Evolutionary conservation across 257 asterid genomes (phyloP).

Genomic region (Cordia subcordata): DNA sequence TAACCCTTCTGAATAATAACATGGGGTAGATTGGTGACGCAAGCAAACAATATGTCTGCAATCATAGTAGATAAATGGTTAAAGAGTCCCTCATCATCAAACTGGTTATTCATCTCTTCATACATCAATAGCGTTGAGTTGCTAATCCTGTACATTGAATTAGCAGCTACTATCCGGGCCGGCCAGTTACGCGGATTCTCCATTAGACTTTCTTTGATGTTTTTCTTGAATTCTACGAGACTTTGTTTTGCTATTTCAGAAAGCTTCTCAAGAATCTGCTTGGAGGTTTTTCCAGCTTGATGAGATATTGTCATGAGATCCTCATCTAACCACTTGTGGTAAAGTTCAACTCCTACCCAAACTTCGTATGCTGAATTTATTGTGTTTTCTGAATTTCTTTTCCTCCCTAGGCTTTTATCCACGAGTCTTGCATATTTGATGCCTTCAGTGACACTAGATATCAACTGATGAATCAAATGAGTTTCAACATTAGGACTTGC

Average conservation of each 20-base stretch:
- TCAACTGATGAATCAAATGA: neutral
- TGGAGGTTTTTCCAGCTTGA: constrained; percentile 2
- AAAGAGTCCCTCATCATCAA: constrained; percentile 14
- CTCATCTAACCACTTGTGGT: constrained; percentile 14
- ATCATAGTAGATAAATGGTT: constrained; percentile 20
- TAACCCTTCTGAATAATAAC: constrained; percentile 20
- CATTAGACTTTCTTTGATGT: neutral
- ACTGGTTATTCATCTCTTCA: neutral
- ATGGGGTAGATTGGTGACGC: constrained; percentile 18
- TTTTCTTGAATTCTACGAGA: constrained; percentile 9
- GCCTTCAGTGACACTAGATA: neutral
- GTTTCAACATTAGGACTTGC: neutral
- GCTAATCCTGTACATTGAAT: constrained; percentile 30
- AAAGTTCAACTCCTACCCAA: neutral
- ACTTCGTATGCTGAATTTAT: neutral
- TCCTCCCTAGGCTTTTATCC: neutral
- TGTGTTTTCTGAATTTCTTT: neutral
- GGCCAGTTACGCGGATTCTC: constrained; percentile 30
- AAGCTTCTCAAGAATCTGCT: constrained; percentile 11
- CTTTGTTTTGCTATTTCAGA: constrained; percentile 16
- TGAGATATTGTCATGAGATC: constrained; percentile 11
- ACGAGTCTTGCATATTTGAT: neutral
- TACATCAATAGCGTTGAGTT: constrained; percentile 10
- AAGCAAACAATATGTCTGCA: constrained; percentile 24
- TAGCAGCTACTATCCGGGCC: constrained; percentile 15